These are phyloP conservation scores for Pyrenophora graminea DNA, from an alignment of 2,329 filamentous ascomycete species.

Conservation along the genomic window DNA sequence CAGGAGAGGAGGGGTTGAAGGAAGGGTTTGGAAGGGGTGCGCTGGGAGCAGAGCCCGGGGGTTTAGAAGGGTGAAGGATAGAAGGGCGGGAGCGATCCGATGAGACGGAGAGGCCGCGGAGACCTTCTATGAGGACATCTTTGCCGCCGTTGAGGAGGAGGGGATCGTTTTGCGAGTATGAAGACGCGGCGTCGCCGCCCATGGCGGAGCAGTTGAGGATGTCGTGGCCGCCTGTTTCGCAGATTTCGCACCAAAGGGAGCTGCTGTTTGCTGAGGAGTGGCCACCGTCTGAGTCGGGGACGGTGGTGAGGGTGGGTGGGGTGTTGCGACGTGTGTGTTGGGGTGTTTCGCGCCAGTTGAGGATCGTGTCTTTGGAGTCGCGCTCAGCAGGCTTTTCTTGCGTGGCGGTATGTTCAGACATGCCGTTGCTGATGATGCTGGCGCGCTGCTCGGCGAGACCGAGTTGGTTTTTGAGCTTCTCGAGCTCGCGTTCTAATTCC, in stretches of 20 bases:
- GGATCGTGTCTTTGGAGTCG: conserved; percentile 69
- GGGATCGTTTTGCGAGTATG: conserved; percentile 25
- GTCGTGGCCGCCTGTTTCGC: conserved; percentile 88
- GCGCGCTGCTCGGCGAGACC: conserved; percentile 52
- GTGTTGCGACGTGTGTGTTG: conserved; percentile 30
- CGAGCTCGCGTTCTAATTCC: conserved; percentile 82
- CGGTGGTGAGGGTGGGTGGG: conserved; percentile 63
- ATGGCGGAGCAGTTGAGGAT: conserved; percentile 94
- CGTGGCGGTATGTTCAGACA: conserved; percentile 53
- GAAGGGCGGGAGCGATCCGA: conserved; percentile 36
- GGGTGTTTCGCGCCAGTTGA: conserved; percentile 55
- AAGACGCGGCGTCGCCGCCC: conserved; percentile 58
- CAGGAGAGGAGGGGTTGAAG: conserved; percentile 32
- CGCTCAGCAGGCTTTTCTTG: conserved; percentile 61
- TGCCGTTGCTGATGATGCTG: conserved; percentile 59
- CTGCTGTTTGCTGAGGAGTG: conserved; percentile 66
- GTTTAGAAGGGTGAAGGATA: conserved; percentile 37
- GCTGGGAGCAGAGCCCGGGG: conserved; percentile 42
- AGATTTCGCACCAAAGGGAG: conserved; percentile 89
- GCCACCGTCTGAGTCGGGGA: conserved; percentile 68
- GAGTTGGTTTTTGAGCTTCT: conserved; percentile 55
- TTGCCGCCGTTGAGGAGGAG: conserved; percentile 30
- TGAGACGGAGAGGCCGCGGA: conserved; percentile 41
- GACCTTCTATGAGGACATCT: conserved; percentile 39
- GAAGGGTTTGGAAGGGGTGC: conserved; percentile 42